These are phyloP conservation scores for Pichia norvegensis DNA, from an alignment of 1,139 yeast genomes.

Conservation along the genomic window DNA sequence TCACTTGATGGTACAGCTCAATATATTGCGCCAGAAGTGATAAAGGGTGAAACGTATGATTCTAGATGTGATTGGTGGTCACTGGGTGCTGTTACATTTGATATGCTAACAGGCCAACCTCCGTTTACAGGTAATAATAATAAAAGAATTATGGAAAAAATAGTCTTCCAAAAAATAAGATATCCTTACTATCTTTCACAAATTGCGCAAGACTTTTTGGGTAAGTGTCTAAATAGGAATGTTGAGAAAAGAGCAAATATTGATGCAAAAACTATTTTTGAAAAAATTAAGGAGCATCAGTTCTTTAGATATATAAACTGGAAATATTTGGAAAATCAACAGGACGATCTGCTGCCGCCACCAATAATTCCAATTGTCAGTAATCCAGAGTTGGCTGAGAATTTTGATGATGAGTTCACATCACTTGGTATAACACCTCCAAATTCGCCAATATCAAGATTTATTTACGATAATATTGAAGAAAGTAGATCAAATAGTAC, in stretches of 20 bases:
- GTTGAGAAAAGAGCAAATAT: conserved; percentile 70
- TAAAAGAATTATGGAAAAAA: conserved; percentile 76
- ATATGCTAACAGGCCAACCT: conserved; percentile 85
- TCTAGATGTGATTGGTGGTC: conserved; percentile 92
- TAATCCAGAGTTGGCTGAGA: conserved; percentile 84
- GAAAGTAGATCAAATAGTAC: conserved; percentile 27
- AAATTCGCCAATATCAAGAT: conserved; percentile 24
- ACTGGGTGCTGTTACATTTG: conserved; percentile 81
- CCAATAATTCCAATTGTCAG: conserved; percentile 91
- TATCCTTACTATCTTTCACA: conserved; percentile 77
- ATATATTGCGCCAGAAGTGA: conserved; percentile 93
- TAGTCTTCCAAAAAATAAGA: conserved; percentile 64
- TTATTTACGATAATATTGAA: conserved; percentile 22
- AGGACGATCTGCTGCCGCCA: conserved; percentile 44
- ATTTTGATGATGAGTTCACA: conserved; percentile 84
- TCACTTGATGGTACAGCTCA: conserved; percentile 92
- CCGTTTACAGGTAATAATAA: conserved; percentile 91
- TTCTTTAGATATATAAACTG: conserved; percentile 81
- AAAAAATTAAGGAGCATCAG: conserved; percentile 56
- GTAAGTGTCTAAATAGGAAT: conserved; percentile 65
- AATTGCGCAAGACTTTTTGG: conserved; percentile 79
- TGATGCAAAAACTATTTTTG: conserved; percentile 41
- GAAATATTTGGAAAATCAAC: conserved; percentile 49
- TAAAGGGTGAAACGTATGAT: conserved; percentile 76
- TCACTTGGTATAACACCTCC: conserved; percentile 44